Evolutionary conservation across 2,329 filamentous ascomycete genomes (phyloP), one percentile per base, ranked within the genome.

Genomic region (Xylaria hypoxylon): DNA sequence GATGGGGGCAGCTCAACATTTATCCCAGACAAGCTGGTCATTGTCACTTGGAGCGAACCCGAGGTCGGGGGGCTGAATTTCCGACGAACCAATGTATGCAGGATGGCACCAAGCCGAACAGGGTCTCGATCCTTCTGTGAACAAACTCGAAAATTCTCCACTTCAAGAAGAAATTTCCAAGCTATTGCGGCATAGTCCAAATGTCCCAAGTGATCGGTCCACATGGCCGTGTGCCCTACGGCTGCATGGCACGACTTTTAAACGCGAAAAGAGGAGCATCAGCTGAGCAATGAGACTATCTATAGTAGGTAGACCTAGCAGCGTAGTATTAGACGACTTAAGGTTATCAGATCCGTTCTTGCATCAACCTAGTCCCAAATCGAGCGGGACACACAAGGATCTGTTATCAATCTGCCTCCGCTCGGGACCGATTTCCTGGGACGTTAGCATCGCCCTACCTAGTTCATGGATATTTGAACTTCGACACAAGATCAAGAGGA

Each of bases 271-370:
- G 44, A 22, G 45, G 44, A 47, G 31, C 42, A 50, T 56, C 42
- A 55, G 51, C 51, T 62, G 59, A 51, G 57, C 33, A 51, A n/a
- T n/a, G 19, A 10, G 22, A 17, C 38, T 13, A n/a, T n/a, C n/a
- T n/a, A n/a, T n/a, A n/a, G n/a, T n/a, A 22, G 31, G 8, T 33
- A 47, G 24, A 24, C 22, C 22, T 28, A 42, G 22, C 13, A n/a
- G 22, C 19, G 6, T 35, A 19, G 40, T 10, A 47, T 47, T 48
- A 48, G 7, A 45, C 42, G 38, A 38, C 35, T 48, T 57, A 57
- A 62, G 57, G 52, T 62, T 62, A 62, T 62, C 60, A 57, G 60
- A 62, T 62, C 60, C 60, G 60, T 24, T 44, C 44, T 24, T 44
- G 60, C 60, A 51, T 57, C 6, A 38, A 38, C 22, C 22, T 35